Conservation (phyloP, 805 yeast genomes). For the Debaryomyces castellii region DNA sequence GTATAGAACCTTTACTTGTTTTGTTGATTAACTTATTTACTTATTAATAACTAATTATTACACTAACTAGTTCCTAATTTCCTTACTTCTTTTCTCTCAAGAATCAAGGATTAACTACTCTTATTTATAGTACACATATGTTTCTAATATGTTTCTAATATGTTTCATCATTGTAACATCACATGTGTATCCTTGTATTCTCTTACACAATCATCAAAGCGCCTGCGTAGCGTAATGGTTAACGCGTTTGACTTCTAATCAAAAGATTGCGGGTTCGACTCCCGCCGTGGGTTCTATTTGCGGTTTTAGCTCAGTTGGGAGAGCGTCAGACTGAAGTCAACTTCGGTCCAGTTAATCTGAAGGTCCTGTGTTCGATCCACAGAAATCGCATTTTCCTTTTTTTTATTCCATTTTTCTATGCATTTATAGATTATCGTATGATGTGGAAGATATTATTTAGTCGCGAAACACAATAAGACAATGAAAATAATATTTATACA, state of each 20-base stretch:
- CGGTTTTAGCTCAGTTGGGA: conserved; percentile 40
- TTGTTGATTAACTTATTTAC: too few relatives aligned
- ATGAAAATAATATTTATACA: background rate
- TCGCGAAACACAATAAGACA: background rate
- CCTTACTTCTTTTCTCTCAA: too few relatives aligned
- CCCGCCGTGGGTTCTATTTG: conserved; percentile 43
- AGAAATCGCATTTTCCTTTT: conserved; percentile 52
- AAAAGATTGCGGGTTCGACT: conserved; percentile 67
- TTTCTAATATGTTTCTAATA: too few relatives aligned
- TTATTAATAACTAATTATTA: too few relatives aligned
- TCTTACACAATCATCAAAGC: background rate
- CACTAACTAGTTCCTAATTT: too few relatives aligned
- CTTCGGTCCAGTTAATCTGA: conserved; percentile 52
- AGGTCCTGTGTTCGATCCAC: conserved; percentile 91
- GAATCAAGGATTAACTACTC: too few relatives aligned
- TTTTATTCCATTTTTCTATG: background rate
- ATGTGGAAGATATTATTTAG: background rate
- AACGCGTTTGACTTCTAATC: conserved; percentile 69
- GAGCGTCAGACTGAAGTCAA: conserved; percentile 37
- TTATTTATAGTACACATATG: too few relatives aligned
- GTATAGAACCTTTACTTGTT: too few relatives aligned
- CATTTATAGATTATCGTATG: background rate
- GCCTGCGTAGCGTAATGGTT: conserved; percentile 59
- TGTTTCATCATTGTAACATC: too few relatives aligned
- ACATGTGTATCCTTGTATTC: too few relatives aligned